Percentiles rank a stretch among this genome's conserved stretches.
phyloP scores from a whole-genome alignment of 2,329 filamentous ascomycete genomes.

The Colletotrichum sp. region DNA sequence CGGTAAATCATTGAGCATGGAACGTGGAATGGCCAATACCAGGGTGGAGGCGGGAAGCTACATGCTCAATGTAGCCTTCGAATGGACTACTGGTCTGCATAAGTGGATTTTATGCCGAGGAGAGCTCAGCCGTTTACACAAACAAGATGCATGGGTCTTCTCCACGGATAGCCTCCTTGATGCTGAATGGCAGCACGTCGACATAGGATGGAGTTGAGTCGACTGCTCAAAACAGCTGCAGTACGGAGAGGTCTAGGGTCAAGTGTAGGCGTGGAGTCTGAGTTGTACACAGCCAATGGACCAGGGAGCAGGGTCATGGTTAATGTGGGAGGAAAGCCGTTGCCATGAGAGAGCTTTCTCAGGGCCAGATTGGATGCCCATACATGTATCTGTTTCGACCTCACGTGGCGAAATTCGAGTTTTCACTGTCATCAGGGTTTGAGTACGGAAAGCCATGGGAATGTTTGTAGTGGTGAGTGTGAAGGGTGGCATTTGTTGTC shows the following conservation, averaged over 20 bases:
- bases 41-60: background rate
- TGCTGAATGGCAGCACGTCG: background rate
- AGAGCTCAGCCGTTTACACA: background rate
- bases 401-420: background rate
- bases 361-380: accelerated
- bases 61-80: background rate
- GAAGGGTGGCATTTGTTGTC: accelerated
- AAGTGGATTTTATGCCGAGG: background rate
- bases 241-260: accelerated
- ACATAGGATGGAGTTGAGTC: background rate
- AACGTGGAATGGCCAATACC: too few relatives aligned
- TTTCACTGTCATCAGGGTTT: background rate
- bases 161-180: accelerated
- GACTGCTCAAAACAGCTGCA: background rate
- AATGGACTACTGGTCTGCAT: background rate
- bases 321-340: accelerated
- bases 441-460: background rate
- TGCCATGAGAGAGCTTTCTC: accelerated
- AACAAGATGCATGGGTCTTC: background rate
- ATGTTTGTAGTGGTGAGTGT: background rate
- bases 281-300: background rate
- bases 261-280: background rate
- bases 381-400: background rate
- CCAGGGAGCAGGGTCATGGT: background rate
- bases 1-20: background rate